Conservation (phyloP, 345 rosid species). For the Pistacia atlantica region DNA sequence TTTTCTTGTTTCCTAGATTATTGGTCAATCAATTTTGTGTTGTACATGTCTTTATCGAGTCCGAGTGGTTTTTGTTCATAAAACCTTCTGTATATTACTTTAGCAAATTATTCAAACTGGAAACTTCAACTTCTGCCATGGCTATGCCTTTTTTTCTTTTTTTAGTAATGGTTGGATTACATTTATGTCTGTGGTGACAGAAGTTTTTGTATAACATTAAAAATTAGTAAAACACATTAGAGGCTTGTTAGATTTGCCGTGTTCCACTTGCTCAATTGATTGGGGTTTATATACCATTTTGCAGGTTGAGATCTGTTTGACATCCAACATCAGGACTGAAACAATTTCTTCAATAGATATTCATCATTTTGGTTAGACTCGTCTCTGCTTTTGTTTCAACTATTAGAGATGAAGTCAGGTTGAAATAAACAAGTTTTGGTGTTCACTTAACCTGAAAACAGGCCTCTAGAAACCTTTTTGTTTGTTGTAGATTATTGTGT, state of each 20-base stretch:
- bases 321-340: conserved; percentile 85
- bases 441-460: neutral
- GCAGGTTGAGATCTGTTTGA: conserved; percentile 98
- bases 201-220: neutral
- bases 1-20: neutral
- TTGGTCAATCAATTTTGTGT: neutral
- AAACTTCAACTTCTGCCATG: neutral
- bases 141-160: neutral
- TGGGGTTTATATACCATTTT: conserved; percentile 18
- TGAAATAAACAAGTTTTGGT: neutral
- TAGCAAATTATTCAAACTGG: no score
- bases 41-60: neutral
- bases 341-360: conserved; percentile 79
- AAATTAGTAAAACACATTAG: neutral
- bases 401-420: no score
- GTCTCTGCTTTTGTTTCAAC: conserved; percentile 12
- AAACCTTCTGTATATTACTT: neutral
- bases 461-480: neutral
- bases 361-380: conserved; percentile 82
- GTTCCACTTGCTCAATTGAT: neutral
- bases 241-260: neutral
- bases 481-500: neutral
- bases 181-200: neutral
- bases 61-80: neutral
- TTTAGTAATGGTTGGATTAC: neutral